Conservation (phyloP, 2,329 filamentous ascomycete genomes). For the Colletotrichum chrysophilum region DNA sequence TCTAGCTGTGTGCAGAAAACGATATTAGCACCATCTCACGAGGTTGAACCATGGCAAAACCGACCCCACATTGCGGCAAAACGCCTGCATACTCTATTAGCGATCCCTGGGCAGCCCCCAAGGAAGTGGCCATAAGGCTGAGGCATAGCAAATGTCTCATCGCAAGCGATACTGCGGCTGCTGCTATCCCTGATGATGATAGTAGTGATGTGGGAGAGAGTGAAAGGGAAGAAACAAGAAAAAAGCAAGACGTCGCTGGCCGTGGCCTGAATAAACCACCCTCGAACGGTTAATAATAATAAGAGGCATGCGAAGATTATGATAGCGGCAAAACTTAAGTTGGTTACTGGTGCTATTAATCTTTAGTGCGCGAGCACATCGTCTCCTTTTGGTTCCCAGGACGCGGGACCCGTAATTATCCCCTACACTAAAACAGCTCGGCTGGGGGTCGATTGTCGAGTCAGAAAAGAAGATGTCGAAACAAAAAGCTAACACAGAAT, state of each 20-base stretch:
- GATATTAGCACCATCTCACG: neutral
- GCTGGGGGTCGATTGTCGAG: neutral
- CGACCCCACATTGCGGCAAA: slow-evolving; percentile 26
- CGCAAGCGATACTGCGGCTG: neutral
- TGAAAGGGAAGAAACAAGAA: neutral
- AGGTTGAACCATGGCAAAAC: neutral
- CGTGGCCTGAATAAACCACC: neutral
- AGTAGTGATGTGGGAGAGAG: neutral
- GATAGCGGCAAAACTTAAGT: too few relatives aligned
- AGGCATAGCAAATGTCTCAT: neutral
- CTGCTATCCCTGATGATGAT: neutral
- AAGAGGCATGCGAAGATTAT: too few relatives aligned
- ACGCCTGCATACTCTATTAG: slow-evolving; percentile 18
- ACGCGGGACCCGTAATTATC: neutral
- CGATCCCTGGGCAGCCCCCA: neutral
- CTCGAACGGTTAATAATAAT: neutral
- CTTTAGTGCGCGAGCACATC: neutral
- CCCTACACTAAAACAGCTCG: neutral
- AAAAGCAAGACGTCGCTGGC: neutral
- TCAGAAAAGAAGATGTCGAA: neutral
- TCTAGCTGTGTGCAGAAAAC: slow-evolving; percentile 14
- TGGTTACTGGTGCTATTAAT: too few relatives aligned
- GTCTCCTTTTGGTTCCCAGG: neutral
- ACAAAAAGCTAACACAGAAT: neutral
- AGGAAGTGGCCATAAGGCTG: neutral